Conservation (phyloP, 2,329 filamentous ascomycete genomes). For the Colletotrichum neosansevieriae region DNA sequence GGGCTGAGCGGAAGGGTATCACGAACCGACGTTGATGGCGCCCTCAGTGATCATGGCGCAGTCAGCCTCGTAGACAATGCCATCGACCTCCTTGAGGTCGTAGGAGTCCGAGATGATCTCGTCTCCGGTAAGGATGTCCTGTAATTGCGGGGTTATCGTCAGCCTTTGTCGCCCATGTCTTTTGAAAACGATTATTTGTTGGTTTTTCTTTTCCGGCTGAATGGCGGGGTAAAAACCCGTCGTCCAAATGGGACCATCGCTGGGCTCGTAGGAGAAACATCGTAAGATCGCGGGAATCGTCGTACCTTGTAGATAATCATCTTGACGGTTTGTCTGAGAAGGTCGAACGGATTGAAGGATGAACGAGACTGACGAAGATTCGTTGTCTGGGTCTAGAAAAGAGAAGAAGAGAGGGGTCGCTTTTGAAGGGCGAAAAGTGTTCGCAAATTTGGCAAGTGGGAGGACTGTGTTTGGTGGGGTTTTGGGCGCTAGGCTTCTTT, state of each 20-base stretch:
- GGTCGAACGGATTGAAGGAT: constrained; percentile 47
- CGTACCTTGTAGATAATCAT: constrained; percentile 82
- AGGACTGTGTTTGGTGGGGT: constrained; percentile 43
- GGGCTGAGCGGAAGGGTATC: constrained; percentile 5
- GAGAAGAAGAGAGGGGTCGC: constrained; percentile 33
- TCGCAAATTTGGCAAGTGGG: constrained; percentile 43
- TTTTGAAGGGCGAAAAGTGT: constrained; percentile 41
- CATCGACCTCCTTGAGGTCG: constrained; percentile 83
- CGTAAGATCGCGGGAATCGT: constrained; percentile 12
- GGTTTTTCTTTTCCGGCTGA: constrained; percentile 1
- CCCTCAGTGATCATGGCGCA: constrained; percentile 90
- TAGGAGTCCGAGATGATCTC: constrained; percentile 98
- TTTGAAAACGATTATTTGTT: constrained; percentile 1
- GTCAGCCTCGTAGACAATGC: constrained; percentile 88
- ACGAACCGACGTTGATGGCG: constrained; percentile 78
- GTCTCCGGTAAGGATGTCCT: constrained; percentile 92
- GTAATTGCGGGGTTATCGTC: constrained; percentile 47
- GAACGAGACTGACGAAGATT: constrained; percentile 43
- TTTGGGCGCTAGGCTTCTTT: constrained; percentile 35
- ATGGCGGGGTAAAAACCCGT: constrained; percentile 31
- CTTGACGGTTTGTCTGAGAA: constrained; percentile 59
- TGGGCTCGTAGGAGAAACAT: too few relatives aligned
- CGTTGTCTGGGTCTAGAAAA: constrained; percentile 38
- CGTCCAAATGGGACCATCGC: too few relatives aligned
- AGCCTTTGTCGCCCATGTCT: constrained; percentile 4